phyloP scores from a whole-genome alignment of 495 filamentous ascomycete genomes.

The Penicillium angulare region DNA sequence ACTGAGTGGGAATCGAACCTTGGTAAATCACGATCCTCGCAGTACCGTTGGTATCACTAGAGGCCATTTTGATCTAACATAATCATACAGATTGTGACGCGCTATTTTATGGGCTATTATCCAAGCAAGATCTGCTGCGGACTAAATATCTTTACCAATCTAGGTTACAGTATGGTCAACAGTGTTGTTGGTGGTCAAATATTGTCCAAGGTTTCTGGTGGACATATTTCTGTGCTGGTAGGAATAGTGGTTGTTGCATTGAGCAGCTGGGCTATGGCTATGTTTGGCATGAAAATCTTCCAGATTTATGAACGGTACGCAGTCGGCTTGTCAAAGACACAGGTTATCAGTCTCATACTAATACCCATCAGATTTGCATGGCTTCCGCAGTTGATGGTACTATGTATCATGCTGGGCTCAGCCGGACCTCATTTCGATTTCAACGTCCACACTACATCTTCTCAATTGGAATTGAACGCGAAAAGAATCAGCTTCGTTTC shows the following conservation, averaged over 20 bases:
- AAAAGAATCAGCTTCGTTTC: slow-evolving; percentile 66
- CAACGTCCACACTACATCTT: slow-evolving; percentile 36
- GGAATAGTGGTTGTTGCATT: slow-evolving; percentile 67
- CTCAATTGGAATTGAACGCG: slow-evolving; percentile 39
- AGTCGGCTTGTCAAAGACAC: not conserved
- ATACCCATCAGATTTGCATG: slow-evolving; percentile 59
- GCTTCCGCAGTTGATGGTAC: slow-evolving; percentile 64
- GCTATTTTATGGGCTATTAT: slow-evolving; percentile 78
- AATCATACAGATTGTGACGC: slow-evolving; percentile 55
- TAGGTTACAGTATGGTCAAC: slow-evolving; percentile 69
- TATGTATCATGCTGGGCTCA: slow-evolving; percentile 65
- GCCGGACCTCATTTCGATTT: slow-evolving; percentile 67
- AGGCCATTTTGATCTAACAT: slow-evolving; percentile 6
- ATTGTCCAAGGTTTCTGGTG: slow-evolving; percentile 56
- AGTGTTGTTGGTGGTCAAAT: slow-evolving; percentile 54
- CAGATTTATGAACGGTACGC: slow-evolving; percentile 61
- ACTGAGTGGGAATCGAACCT: slow-evolving; percentile 65
- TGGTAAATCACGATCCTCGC: no score
- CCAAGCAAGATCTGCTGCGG: slow-evolving; percentile 66
- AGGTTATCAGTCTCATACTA: not conserved
- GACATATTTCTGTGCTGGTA: slow-evolving; percentile 59
- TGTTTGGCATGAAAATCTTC: slow-evolving; percentile 73
- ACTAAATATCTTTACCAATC: slow-evolving; percentile 66
- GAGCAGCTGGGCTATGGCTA: slow-evolving; percentile 61
- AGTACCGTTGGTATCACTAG: not conserved